These are phyloP conservation scores for Sporothrix brasiliensis DNA, from an alignment of 2,329 filamentous ascomycete species.

Conservation along the genomic window DNA sequence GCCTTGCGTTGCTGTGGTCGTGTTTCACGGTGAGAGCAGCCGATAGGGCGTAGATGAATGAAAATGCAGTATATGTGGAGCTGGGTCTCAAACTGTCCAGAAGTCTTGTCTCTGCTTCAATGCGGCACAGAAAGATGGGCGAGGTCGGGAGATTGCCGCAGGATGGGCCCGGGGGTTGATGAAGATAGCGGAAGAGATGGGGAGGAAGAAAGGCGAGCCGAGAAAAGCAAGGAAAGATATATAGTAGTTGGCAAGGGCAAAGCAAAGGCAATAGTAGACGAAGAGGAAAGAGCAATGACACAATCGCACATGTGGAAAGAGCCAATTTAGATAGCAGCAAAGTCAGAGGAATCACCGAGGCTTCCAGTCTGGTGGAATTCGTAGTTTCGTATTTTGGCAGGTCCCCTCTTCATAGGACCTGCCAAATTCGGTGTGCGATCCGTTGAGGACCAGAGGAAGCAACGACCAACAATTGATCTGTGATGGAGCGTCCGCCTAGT, in stretches of 20 bases:
- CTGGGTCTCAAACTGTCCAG: not conserved
- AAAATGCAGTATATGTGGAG: not conserved
- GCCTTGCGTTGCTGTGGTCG: not conserved
- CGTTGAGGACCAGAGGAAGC: not conserved
- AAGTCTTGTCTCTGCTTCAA: not conserved
- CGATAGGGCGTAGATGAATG: not conserved
- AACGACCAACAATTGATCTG: not conserved
- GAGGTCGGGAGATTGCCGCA: not conserved
- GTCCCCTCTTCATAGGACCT: constrained; percentile 8
- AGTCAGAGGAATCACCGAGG: not conserved
- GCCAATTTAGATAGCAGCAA: not conserved
- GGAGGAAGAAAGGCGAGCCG: constrained; percentile 11
- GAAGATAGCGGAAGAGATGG: not conserved
- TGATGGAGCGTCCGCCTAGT: not conserved
- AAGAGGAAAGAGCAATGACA: constrained; percentile 12
- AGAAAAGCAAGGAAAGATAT: not conserved
- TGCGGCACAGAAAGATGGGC: not conserved
- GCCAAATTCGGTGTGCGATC: constrained; percentile 13
- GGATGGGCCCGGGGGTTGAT: not conserved
- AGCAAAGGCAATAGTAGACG: constrained; percentile 4
- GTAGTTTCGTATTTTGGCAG: not conserved
- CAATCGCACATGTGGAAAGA: not conserved
- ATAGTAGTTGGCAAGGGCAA: not conserved
- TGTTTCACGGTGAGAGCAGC: constrained; percentile 20
- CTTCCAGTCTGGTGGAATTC: not conserved